Base-by-base conservation (phyloP, 2,329 filamentous ascomycete genomes). In the Mollisiaceae sp. region DNA sequence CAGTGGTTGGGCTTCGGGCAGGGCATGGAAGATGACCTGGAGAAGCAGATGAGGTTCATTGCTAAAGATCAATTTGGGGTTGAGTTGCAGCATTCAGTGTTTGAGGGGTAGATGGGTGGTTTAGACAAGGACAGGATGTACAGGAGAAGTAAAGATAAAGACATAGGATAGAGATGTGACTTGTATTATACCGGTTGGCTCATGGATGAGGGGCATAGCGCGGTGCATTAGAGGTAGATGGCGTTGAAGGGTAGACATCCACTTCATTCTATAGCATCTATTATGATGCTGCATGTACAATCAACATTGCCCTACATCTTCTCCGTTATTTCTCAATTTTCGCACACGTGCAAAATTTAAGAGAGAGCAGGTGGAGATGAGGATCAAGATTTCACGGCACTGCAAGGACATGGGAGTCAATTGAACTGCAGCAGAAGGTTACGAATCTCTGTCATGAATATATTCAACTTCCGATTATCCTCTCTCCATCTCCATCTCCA, bases 21-120 rank as follows among this genome's bases (percentile, higher is more conserved):
- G 11, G 94, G 94, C 0, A 95, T 98, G 91, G 95, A 98, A 77
- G 94, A 97, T 75, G 93, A 94, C 76, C 89, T 98, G 67, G 95
- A 98, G 82, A 85, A 86, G 75, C 86, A 90, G 72, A 96, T 98
- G 93, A 89, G 86, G 78, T 86, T 84, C 64, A 91, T 97, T 83
- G 94, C 94, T 0, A 92, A 91, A 76, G 94, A 96, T 72, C 77
- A 77, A 62, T 93, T 95, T 80, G 95, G 95, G 0, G 87, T 98
- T 2, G 94, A 98, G 78, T 79, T 98, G 70, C 91, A 97, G 76
- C 92, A 96, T 77, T 88, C 89, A 47, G 85, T 97, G 2, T 97
- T 97, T 79, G 92, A 96, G 64, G 94, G 94, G 4, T 97, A 71
- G 70, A 68, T 27, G 36, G 1, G 2, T 36, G 55, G n/a, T 32